Evolutionary conservation across 148 eudicot species (phyloP).

Genomic region (Dianthus caryophyllus): DNA sequence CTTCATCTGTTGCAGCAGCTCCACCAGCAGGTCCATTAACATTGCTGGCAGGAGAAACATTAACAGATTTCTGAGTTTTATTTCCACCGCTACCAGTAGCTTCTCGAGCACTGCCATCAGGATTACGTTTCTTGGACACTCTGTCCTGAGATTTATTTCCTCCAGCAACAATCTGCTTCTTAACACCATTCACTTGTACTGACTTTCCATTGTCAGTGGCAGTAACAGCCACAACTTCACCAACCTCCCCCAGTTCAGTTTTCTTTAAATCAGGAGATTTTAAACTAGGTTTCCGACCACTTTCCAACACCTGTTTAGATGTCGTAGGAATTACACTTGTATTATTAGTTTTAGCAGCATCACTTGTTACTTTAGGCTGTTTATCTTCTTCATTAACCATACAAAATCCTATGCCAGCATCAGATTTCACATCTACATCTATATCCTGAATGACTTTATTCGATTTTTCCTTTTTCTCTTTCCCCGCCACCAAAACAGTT

Average conservation of each 20-base stretch:
- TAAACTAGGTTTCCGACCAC: constrained; percentile 10
- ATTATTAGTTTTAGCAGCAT: constrained; percentile 15
- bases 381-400: constrained; percentile 4
- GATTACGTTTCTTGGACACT: constrained; percentile 34
- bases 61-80: constrained; percentile 12
- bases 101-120: constrained; percentile 13
- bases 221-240: background rate
- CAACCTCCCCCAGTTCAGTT: background rate
- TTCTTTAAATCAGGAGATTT: constrained; percentile 18
- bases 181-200: constrained; percentile 2
- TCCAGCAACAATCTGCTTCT: constrained; percentile 15
- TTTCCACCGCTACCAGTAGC: constrained; percentile 12
- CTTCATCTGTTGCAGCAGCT: constrained; percentile 23
- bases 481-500: background rate
- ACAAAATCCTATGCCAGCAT: constrained; percentile 8
- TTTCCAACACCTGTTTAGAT: background rate
- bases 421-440: background rate
- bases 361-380: background rate
- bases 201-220: constrained; percentile 7
- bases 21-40: constrained; percentile 2
- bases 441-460: background rate
- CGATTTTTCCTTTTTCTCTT: background rate
- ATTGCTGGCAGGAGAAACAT: constrained; percentile 18
- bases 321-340: constrained; percentile 14
- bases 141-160: constrained; percentile 24